A percentile compares a stretch with the other conserved stretches of the same genome.
phyloP scores from a whole-genome alignment of 345 rosid genomes.

The Carallia pectinifolia region DNA sequence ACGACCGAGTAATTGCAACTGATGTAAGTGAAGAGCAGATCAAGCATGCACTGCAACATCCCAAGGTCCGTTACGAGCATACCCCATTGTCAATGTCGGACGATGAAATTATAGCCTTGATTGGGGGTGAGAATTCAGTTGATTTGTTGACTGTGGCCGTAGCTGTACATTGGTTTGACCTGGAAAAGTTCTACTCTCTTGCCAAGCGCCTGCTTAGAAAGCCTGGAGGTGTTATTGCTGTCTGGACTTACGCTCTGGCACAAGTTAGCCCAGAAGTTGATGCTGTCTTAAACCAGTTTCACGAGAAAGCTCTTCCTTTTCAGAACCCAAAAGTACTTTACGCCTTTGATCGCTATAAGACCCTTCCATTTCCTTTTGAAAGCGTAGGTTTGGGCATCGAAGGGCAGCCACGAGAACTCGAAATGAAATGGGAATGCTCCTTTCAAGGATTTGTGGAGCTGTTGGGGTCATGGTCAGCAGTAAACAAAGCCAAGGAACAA shows the following conservation, averaged over 20 bases:
- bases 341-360: conserved; percentile 36
- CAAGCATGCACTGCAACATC: conserved; percentile 42
- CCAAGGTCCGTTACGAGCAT: conserved; percentile 44
- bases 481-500: conserved; percentile 43
- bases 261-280: conserved; percentile 49
- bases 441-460: conserved; percentile 49
- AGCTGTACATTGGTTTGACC: conserved; percentile 70
- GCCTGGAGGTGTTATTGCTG: conserved; percentile 61
- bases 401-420: conserved; percentile 50
- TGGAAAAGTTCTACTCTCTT: conserved; percentile 49
- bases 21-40: conserved; percentile 58
- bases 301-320: conserved; percentile 35
- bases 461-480: conserved; percentile 47
- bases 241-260: conserved; percentile 53
- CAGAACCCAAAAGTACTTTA: conserved; percentile 32
- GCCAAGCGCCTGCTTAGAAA: conserved; percentile 47
- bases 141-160: conserved; percentile 56
- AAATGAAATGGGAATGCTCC: conserved; percentile 46
- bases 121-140: conserved; percentile 55
- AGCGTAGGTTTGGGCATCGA: conserved; percentile 54
- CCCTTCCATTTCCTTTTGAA: conserved; percentile 62
- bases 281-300: conserved; percentile 34
- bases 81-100: conserved; percentile 50
- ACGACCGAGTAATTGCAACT: conserved; percentile 53
- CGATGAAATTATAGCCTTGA: conserved; percentile 39